Base-by-base conservation (phyloP, 1,139 yeast genomes). In the Blastobotrys aristatus region DNA sequence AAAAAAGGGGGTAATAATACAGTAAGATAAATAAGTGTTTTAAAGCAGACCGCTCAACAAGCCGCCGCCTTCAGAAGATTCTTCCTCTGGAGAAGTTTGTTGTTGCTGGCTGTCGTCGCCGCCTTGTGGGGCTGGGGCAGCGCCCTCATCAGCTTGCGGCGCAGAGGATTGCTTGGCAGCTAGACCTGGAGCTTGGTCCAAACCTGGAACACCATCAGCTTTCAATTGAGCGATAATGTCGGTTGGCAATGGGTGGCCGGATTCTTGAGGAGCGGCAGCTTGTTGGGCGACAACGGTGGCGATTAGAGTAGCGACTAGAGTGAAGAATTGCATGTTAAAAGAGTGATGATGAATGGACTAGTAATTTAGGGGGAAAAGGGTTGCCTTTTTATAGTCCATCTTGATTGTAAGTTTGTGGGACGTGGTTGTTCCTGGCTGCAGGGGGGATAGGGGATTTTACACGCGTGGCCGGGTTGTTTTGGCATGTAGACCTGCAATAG, bases 181-280 rank as follows among this genome's bases (percentile, higher is more conserved):
- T 5, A 7, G 3, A 5, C 17, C 17, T 14, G 5, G 4, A 4
- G 14, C 17, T 32, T 14, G 36, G 8, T 32, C 13, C 18, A 32
- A 11, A 3, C 36, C 36, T 32, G 36, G 36, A 32, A 32, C 36
- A 11, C 36, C 36, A 32, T 32, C 36, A 8, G 36, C 36, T 17
- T 20, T 21, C 20, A 32, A 13, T 32, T 32, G 8, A 17, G 36
- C 21, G 18, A 32, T 21, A 4, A 32, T 2, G 20, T 32, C 36
- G 20, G 36, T 32, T 32, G 36, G 36, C 18, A 32, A 32, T 32
- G 36, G 36, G 7, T 32, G 18, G 4, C 8, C 36, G 3, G 6
- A 14, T 6, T 32, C 36, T 17, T 20, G 21, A 32, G 36, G 18
- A 10, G 18, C 36, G 4, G 36, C 6, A n/a, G 36, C 36, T 10